Percentiles rank a stretch among this genome's conserved stretches.
These are phyloP conservation scores for Exophiala viscosa DNA, from an alignment of 2,329 filamentous ascomycete species.

Conservation along the genomic window DNA sequence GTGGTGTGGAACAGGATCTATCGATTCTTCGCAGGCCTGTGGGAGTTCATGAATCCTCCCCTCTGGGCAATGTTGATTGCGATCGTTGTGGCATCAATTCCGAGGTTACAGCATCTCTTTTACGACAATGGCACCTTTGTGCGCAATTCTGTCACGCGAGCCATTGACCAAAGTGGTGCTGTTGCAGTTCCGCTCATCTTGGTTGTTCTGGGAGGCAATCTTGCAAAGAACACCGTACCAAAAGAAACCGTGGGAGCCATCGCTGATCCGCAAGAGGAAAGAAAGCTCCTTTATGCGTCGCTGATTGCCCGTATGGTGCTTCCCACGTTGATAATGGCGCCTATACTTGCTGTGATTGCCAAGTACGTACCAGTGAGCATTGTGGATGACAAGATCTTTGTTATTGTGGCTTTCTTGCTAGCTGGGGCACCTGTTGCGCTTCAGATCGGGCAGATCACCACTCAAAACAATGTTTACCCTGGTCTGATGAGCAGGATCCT, in stretches of 20 bases:
- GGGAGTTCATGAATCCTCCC: conserved; percentile 97
- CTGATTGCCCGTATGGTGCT: conserved; percentile 87
- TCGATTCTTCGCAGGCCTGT: conserved; percentile 64
- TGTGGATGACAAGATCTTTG: conserved; percentile 93
- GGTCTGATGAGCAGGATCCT: conserved; percentile 87
- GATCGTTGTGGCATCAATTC: conserved; percentile 86
- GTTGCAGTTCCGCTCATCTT: conserved; percentile 94
- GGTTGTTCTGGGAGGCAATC: conserved; percentile 89
- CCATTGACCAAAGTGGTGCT: conserved; percentile 76
- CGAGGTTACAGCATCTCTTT: conserved; percentile 75
- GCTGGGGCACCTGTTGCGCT: conserved; percentile 89
- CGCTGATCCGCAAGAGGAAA: conserved; percentile 66
- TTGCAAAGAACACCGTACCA: conserved; percentile 84
- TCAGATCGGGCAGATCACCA: conserved; percentile 95
- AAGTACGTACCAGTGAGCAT: conserved; percentile 93
- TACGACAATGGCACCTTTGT: conserved; percentile 87
- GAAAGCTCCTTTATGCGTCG: conserved; percentile 78
- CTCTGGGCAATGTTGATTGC: conserved; percentile 94
- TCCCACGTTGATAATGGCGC: conserved; percentile 87
- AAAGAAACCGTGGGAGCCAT: conserved; percentile 62
- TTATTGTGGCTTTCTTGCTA: conserved; percentile 95
- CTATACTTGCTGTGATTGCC: conserved; percentile 77
- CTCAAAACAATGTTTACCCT: conserved; percentile 96
- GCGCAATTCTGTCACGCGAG: conserved; percentile 86
- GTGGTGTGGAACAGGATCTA: conserved; percentile 38